Percentiles rank a stretch among this genome's conserved stretches.
phyloP scores from a whole-genome alignment of 192 early-diverging fungal genomes.

The Rhizophagus prolifer region DNA sequence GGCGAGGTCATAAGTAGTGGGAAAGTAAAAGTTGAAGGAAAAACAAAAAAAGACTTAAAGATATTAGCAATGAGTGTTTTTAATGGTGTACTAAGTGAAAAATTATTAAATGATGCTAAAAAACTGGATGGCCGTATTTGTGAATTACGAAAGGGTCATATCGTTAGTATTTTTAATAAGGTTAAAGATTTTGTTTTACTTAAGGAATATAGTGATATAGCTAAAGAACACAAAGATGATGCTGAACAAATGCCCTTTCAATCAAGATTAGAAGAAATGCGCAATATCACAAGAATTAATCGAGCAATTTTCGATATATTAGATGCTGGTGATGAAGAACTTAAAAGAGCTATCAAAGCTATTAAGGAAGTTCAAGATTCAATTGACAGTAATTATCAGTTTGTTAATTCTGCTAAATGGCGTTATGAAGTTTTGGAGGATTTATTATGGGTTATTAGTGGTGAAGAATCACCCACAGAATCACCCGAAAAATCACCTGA shows the following conservation, averaged over 20 bases:
- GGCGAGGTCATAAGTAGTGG: not conserved
- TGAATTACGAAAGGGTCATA: not conserved
- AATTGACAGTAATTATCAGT: not conserved
- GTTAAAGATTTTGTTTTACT: not conserved
- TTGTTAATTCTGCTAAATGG: not conserved
- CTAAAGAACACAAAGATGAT: not conserved
- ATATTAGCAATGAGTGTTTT: not conserved
- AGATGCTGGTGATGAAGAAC: not conserved
- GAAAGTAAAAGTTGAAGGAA: not conserved
- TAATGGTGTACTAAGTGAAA: not conserved
- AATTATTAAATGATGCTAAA: not conserved
- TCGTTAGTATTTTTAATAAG: not conserved
- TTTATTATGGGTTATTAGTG: not conserved
- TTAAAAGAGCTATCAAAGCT: not conserved
- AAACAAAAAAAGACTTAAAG: not conserved
- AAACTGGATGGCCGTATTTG: not conserved
- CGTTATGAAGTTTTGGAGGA: conserved; percentile 12
- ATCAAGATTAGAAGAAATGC: conserved; percentile 11
- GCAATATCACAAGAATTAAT: not conserved
- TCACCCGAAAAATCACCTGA: too few species aligned
- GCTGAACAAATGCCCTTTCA: not conserved
- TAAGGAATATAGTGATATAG: not conserved
- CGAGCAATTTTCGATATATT: not conserved
- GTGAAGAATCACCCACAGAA: not conserved
- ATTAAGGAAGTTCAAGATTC: not conserved